Conservation (phyloP, 2,329 filamentous ascomycete species). For the Emmonsia crescens region DNA sequence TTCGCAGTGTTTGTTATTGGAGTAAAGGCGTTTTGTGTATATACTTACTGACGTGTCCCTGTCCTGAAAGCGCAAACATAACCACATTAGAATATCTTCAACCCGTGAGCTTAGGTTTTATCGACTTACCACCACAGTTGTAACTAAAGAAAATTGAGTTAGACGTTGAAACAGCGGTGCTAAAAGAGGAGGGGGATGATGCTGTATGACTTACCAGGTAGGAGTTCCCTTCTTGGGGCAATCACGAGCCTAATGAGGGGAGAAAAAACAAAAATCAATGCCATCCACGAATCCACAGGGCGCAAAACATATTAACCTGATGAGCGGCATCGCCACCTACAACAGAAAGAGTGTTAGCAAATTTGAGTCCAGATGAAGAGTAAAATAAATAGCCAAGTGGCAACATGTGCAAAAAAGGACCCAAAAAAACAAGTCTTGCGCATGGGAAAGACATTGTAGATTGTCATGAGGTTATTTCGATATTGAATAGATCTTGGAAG, state of each 20-base stretch:
- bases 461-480: neutral
- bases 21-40: neutral
- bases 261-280: conserved; percentile 17
- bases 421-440: neutral
- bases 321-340: conserved; percentile 63
- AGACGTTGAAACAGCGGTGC: neutral
- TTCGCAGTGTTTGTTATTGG: neutral
- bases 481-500: neutral
- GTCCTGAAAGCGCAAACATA: conserved; percentile 29
- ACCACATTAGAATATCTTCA: neutral
- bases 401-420: neutral
- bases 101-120: conserved; percentile 3
- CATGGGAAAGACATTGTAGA: neutral
- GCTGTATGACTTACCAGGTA: conserved; percentile 54
- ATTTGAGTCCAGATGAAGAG: neutral
- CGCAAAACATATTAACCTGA: conserved; percentile 50
- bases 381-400: neutral
- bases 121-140: conserved; percentile 62
- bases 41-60: conserved; percentile 67
- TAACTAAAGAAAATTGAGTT: conserved; percentile 46
- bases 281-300: conserved; percentile 10
- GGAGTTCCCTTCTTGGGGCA: conserved; percentile 75
- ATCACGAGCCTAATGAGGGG: conserved; percentile 56
- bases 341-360: conserved; percentile 10
- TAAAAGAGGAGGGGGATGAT: neutral